phyloP scores from a whole-genome alignment of 1,284 basidiomycete genomes.

The Naganishia albida region DNA sequence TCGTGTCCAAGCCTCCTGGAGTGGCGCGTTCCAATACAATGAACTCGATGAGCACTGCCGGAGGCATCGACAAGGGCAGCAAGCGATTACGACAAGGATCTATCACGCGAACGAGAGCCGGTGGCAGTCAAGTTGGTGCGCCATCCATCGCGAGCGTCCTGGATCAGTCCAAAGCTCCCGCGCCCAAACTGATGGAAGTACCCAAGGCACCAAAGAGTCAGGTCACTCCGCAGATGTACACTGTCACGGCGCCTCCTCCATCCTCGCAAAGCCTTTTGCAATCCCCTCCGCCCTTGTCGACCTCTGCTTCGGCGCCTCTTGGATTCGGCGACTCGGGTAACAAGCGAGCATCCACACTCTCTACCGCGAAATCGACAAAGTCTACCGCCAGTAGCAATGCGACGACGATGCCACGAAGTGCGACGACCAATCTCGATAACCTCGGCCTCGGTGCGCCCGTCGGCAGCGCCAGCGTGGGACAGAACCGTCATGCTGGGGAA shows the following conservation, averaged over 20 bases:
- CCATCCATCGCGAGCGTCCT: slow-evolving; percentile 29
- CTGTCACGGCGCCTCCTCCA: slow-evolving; percentile 31
- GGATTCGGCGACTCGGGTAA: slow-evolving; percentile 5
- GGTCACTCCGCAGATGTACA: slow-evolving; percentile 45
- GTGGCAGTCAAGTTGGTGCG: slow-evolving; percentile 25
- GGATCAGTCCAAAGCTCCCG: slow-evolving; percentile 34
- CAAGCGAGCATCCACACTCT: neutral
- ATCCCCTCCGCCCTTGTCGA: slow-evolving; percentile 31
- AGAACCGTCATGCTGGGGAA: neutral
- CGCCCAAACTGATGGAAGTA: slow-evolving; percentile 50
- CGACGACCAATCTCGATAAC: slow-evolving; percentile 20
- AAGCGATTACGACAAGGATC: slow-evolving; percentile 32
- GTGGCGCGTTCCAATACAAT: slow-evolving; percentile 35
- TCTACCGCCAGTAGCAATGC: slow-evolving; percentile 12
- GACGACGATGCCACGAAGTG: slow-evolving; percentile 20
- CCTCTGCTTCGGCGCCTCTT: slow-evolving; percentile 27
- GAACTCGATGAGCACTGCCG: slow-evolving; percentile 28
- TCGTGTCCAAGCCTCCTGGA: slow-evolving; percentile 21
- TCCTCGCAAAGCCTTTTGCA: slow-evolving; percentile 25
- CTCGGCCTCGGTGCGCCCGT: slow-evolving; percentile 25
- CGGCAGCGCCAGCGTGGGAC: neutral
- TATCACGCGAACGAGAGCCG: slow-evolving; percentile 29
- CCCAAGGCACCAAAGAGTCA: slow-evolving; percentile 51
- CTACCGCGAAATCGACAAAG: slow-evolving; percentile 7
- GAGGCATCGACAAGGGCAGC: neutral